Evolutionary conservation across 805 yeast genomes (phyloP), one percentile per base, ranked within the genome.

Genomic region (Kluyveromyces aestuarii): DNA sequence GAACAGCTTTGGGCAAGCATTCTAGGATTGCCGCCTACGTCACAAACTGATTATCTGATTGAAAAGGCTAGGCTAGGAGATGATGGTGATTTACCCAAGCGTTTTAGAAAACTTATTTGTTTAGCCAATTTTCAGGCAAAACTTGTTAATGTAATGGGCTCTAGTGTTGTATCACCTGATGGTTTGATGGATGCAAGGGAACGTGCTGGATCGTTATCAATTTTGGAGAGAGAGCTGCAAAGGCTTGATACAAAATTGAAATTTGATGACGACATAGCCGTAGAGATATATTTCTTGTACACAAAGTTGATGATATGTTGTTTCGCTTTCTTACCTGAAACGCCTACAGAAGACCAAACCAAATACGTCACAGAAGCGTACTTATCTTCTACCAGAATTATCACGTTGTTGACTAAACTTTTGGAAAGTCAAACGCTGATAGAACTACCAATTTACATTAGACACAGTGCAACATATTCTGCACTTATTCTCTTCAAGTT

Each of bases 1-100:
- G 96, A 89, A 61, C 95, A 89, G 56, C 84, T 88, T 60, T 87
- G 96, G 93, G 83, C 95, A 4, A 84, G 95, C 11, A 79, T 82
- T 37, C 67, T 89, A 41, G 97, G 97, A 0, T 69, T 90, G 45
- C 97, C 97, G 1, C 90, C 96, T 1, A 81, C 88, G 4, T 76
- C 87, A 56, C 87, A 82, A 50, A 83, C 90, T 0, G 97, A 90
- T 64, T 87, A 82, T 61, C 69, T 89, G 40, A 70, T 90, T 35
- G 96, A 89, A 56, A 80, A 77, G 58, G 95, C 95, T 0, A 72
- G 90, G 50, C 67, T 81, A 39, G 93, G 86, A 59, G 67, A 68
- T 37, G 65, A 55, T 33, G 57, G 54, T 27, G 58, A 60, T 39
- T 70, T 87, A 49, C 95, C 96, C 1, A 76, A 78, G 47, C 76